Evolutionary conservation across 768 basidiomycete genomes (phyloP), one percentile per base, ranked within the genome.

Genomic region (Lentinus tigrinus): DNA sequence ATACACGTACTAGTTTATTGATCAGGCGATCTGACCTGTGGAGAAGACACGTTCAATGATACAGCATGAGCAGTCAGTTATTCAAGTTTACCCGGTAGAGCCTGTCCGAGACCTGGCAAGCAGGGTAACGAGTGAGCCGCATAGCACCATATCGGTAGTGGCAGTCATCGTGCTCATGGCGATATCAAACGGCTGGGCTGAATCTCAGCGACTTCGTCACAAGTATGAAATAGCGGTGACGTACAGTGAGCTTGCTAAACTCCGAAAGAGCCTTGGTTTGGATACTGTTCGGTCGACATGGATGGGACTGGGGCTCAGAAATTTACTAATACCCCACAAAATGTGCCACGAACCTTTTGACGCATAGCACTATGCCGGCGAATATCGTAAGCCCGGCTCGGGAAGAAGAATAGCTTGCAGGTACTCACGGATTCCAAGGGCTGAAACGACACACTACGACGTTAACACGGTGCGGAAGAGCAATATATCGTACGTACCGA

Each of bases 81-180:
- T 1, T 40, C 16, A 39, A 9, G 7, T 55, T 38, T 14, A 56
- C 55, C 59, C 59, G 7, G 39, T 38, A 24, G 60, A 56, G 14
- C 55, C 55, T 0, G 60, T 61, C 1, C 60, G 60, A 36, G 60
- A 56, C 40, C 37, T 48, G 11, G 52, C 46, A 3, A 61, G 60
- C 6, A 61, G 46, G 7, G 23, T 28, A n/a, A 61, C 55, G 10
- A 61, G 51, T 7, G 60, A 48, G 21, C 47, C 42, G 13, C 38
- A 61, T 10, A 61, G 19, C 10, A 53, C 40, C n/a, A 61, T 24
- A 34, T 61, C 60, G 21, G 60, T 56, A 1, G 37, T n/a, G 3
- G 60, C 60, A 10, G 60, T 57, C 11, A 54, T 24, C 6, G 51
- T 31, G 31, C 52, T 57, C 19, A 56, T 34, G 17, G 55, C 60